Percentiles rank a stretch among this genome's conserved stretches.
These are phyloP conservation scores for Immersiella caudata DNA, from an alignment of 495 filamentous ascomycete species.

Conservation along the genomic window DNA sequence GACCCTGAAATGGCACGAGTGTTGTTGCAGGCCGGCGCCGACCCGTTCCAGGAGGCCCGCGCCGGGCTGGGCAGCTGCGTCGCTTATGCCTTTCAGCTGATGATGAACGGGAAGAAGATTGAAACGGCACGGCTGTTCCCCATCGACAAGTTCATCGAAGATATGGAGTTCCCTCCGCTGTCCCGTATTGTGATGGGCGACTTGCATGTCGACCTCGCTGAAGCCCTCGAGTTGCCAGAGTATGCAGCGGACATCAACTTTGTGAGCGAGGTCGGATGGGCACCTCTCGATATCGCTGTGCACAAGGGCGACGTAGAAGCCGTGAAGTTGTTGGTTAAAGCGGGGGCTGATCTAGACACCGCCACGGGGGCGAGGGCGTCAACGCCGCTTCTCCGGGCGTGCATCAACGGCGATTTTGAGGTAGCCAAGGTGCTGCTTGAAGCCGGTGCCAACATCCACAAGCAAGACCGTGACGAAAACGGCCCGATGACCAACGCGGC, in stretches of 20 bases:
- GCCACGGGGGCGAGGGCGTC: slow-evolving; percentile 26
- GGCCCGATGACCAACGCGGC: background rate
- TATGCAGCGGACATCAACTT: slow-evolving; percentile 4
- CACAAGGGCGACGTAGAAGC: slow-evolving; percentile 1
- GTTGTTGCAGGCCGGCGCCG: slow-evolving; percentile 4
- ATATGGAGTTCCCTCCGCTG: background rate
- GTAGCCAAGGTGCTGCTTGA: slow-evolving; percentile 19
- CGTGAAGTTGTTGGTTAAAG: background rate
- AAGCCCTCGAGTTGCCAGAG: background rate
- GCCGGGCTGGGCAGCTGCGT: background rate
- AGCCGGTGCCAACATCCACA: slow-evolving; percentile 22
- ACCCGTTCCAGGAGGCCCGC: background rate
- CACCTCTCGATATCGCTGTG: slow-evolving; percentile 12
- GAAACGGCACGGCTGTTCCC: slow-evolving; percentile 1
- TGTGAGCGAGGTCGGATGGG: background rate
- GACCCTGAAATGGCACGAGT: background rate
- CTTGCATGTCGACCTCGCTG: slow-evolving; percentile 9
- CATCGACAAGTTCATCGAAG: background rate
- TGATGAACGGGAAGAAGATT: background rate
- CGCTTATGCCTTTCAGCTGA: background rate
- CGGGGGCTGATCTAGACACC: slow-evolving; percentile 39
- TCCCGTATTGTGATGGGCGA: slow-evolving; percentile 2
- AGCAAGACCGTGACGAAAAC: background rate
- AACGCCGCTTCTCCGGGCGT: slow-evolving; percentile 43
- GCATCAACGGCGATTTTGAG: slow-evolving; percentile 22